A percentile compares a stretch with the other conserved stretches of the same genome.
Conservation (phyloP, 2,329 filamentous ascomycete species). For the Arthrobotrys entomopaga region DNA sequence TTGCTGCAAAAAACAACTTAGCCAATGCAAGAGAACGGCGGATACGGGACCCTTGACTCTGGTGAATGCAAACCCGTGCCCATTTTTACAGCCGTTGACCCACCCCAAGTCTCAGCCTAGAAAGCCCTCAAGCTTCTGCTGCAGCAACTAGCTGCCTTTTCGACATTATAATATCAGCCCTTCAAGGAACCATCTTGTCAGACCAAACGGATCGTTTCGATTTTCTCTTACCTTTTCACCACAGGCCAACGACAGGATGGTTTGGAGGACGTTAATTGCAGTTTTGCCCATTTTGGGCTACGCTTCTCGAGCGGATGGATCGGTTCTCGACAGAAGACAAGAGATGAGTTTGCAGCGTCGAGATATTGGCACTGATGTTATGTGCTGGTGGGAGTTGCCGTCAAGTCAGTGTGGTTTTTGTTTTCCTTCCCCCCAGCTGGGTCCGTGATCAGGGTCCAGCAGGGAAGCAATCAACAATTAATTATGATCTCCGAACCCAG, state of each 20-base stretch:
- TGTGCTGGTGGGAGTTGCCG: slow-evolving; percentile 50
- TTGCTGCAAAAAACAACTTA: slow-evolving; percentile 17
- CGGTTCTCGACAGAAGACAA: slow-evolving; percentile 21
- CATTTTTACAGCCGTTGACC: slow-evolving; percentile 44
- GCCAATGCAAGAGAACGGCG: slow-evolving; percentile 32
- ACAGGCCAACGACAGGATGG: slow-evolving; percentile 32
- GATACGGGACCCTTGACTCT: slow-evolving; percentile 45
- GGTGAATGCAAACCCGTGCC: slow-evolving; percentile 34
- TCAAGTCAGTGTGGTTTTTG: slow-evolving; percentile 51
- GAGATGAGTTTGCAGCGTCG: slow-evolving; percentile 24
- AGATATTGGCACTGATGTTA: slow-evolving; percentile 40
- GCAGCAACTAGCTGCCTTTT: slow-evolving; percentile 26
- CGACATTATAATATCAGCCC: slow-evolving; percentile 54
- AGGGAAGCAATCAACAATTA: no score
- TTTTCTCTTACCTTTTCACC: slow-evolving; percentile 23
- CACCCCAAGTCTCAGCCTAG: slow-evolving; percentile 48
- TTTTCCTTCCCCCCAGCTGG: no score
- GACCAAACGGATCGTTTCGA: slow-evolving; percentile 37
- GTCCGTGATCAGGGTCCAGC: no score
- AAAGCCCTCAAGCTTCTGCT: background rate
- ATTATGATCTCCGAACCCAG: slow-evolving; percentile 11
- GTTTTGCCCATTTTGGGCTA: slow-evolving; percentile 42
- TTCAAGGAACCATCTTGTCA: slow-evolving; percentile 42
- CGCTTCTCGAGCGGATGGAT: slow-evolving; percentile 20
- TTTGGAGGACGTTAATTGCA: slow-evolving; percentile 40